Conservation (phyloP, 164 flowering plant genomes). For the Magnolia kwangsiensis region DNA sequence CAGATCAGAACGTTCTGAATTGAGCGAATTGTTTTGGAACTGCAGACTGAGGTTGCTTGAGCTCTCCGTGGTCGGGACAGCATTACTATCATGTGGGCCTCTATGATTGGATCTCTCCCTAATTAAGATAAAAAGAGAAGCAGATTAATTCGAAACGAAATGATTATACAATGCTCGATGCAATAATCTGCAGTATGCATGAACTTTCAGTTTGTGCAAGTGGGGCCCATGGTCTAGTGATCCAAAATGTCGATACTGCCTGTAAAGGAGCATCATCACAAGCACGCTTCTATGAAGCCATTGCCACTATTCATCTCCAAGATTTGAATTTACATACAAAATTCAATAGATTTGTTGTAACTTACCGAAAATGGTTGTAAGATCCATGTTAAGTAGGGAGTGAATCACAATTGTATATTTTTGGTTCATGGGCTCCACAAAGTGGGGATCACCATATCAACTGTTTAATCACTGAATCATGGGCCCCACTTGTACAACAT, state of each 20-base stretch:
- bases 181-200: neutral
- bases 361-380: no score
- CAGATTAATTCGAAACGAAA: neutral
- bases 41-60: constrained; percentile 12
- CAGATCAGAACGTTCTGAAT: constrained; percentile 12
- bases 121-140: constrained; percentile 5
- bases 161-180: neutral
- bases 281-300: no score
- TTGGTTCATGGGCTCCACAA: no score
- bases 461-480: no score
- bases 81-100: constrained; percentile 8
- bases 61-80: constrained; percentile 6
- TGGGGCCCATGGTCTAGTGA: neutral
- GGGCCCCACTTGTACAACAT: no score
- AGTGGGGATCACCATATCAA: no score
- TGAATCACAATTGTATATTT: no score
- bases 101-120: constrained; percentile 48
- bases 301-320: no score
- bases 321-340: no score
- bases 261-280: no score
- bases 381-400: no score
- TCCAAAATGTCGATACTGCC: neutral
- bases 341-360: no score
- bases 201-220: neutral
- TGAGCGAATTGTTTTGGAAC: neutral